These are phyloP conservation scores for Hypoxylon lenormandii DNA, from an alignment of 495 filamentous ascomycete species.

Conservation along the genomic window DNA sequence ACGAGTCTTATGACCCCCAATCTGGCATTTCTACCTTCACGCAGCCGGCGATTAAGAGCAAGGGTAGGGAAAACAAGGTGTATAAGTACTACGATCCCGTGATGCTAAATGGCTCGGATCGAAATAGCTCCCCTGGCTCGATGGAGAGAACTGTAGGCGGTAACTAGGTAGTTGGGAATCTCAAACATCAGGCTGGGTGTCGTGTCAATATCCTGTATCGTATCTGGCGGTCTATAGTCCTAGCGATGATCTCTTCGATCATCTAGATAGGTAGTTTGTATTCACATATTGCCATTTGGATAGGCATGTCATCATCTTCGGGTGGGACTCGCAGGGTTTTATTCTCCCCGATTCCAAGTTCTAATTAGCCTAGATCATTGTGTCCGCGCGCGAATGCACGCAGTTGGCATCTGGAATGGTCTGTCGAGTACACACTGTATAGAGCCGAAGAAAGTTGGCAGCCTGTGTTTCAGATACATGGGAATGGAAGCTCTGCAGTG, in stretches of 20 bases:
- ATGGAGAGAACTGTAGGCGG: no score
- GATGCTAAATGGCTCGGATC: constrained; percentile 3
- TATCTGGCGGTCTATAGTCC: not conserved
- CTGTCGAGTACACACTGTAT: constrained; percentile 16
- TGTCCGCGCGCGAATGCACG: constrained; percentile 4
- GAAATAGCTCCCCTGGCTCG: not conserved
- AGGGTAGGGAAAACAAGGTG: constrained; percentile 59
- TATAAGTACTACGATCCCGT: constrained; percentile 70
- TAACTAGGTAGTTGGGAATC: not conserved
- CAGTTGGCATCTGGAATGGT: constrained; percentile 10
- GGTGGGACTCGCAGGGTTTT: not conserved
- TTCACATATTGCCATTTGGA: no score
- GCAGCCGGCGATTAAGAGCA: constrained; percentile 64
- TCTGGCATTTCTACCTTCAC: constrained; percentile 65
- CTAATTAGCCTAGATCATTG: not conserved
- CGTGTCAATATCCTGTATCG: not conserved
- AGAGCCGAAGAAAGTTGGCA: constrained; percentile 1
- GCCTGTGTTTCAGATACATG: constrained; percentile 34
- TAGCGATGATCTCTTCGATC: not conserved
- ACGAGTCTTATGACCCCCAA: constrained; percentile 62
- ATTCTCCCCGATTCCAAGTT: not conserved
- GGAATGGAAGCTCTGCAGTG: constrained; percentile 22
- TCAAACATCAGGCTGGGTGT: not conserved
- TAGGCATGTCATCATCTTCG: not conserved
- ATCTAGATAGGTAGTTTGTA: not conserved